Percentiles rank a stretch among this genome's conserved stretches.
phyloP scores from a whole-genome alignment of 345 rosid species.

The Chamaenerion angustifolium region DNA sequence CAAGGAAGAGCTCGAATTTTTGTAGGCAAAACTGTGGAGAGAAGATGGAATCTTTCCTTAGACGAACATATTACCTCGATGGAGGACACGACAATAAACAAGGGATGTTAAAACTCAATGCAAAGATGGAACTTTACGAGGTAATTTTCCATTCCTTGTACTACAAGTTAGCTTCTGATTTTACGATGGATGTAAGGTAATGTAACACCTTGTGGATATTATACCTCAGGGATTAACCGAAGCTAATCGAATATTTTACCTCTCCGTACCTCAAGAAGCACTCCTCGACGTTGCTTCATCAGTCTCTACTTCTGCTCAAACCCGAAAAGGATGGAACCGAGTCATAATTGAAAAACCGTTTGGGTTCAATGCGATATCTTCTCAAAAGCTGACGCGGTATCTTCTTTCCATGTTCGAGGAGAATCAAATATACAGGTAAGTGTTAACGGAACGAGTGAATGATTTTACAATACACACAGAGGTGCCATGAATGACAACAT shows the following conservation, averaged over 20 bases:
- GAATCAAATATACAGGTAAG: constrained; percentile 58
- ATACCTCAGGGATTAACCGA: constrained; percentile 35
- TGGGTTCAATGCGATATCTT: constrained; percentile 47
- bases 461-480: too few species aligned
- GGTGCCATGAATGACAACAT: background rate
- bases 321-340: constrained; percentile 58
- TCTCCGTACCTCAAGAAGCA: constrained; percentile 81
- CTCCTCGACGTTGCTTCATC: constrained; percentile 53
- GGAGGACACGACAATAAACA: constrained; percentile 49
- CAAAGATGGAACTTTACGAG: constrained; percentile 54
- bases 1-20: constrained; percentile 2
- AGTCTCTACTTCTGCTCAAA: constrained; percentile 44
- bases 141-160: constrained; percentile 15
- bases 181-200: too few species aligned
- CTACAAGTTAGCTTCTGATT: background rate
- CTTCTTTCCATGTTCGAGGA: constrained; percentile 56
- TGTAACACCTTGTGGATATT: too few species aligned
- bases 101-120: constrained; percentile 52
- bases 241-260: constrained; percentile 58
- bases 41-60: constrained; percentile 50
- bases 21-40: constrained; percentile 50
- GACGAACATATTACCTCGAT: constrained; percentile 44
- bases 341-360: constrained; percentile 71
- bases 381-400: constrained; percentile 34
- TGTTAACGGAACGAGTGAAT: too few species aligned